Base-by-base conservation (phyloP, 176 grass and related monocot species). In the Eleusine indica region DNA sequence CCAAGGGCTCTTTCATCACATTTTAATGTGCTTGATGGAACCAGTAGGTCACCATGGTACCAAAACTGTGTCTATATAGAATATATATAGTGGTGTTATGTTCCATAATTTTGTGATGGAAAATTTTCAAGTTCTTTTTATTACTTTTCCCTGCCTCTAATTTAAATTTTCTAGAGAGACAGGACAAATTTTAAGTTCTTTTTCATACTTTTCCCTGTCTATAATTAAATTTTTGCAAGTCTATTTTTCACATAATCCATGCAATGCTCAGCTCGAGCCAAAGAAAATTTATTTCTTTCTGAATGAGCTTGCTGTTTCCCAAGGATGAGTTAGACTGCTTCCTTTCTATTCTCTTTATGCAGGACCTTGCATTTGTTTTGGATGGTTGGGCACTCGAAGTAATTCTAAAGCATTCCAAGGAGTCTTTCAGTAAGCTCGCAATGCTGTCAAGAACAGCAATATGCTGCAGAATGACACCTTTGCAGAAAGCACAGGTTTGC, bases 341-440 rank as follows among this genome's bases (percentile, higher is more conserved):
- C 30, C 42, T 85, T 54, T 77, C 61, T 38, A 76, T 77, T 89
- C 15, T 89, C 37, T 72, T 81, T 65, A 71, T 75, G 67, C 86
- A 98, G 95, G 95, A 93, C 44, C 84, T 89, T 72, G 82, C 95
- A 82, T 93, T 98, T 88, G 92, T 93, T 74, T 83, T 98, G 79
- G 95, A 94, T 91, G 95, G 95, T 77, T 84, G 88, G 89, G 90
- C 92, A 70, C 95, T 98, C 6, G 95, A 98, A 92, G 88, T 94
- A 78, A 88, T 98, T 85, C 66, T 98, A 12, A 88, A 93, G 73
- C 91, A 88, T 73, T 92, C 90, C n/a, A 88, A 89, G 87, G 81
- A 91, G 48, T 73, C 89, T 81, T 98, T 98, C 79, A 98, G 87
- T 54, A 91, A 84, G 41, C 78, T 98, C 66, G 90, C 87, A 11